phyloP scores from a whole-genome alignment of 208 protist species.

The Crithidia mellificae region DNA sequence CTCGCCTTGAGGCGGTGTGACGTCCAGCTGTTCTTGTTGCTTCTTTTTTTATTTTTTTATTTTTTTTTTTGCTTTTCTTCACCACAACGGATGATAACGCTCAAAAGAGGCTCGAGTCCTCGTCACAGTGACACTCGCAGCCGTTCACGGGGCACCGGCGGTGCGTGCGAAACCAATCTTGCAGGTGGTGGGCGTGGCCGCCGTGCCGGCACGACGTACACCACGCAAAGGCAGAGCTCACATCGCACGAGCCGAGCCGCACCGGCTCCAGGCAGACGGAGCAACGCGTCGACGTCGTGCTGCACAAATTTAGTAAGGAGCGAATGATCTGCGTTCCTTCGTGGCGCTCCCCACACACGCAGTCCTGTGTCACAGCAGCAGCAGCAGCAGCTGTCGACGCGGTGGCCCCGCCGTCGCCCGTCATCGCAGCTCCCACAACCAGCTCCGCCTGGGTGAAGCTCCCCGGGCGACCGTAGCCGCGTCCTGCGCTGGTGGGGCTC shows the following conservation, averaged over 20 bases:
- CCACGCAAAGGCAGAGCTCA: slow-evolving; percentile 56
- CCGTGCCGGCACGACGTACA: slow-evolving; percentile 83
- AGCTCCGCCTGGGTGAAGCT: slow-evolving; percentile 13
- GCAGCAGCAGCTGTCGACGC: not conserved
- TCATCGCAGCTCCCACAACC: slow-evolving; percentile 2
- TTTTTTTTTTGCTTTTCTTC: too few species aligned
- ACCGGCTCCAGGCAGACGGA: slow-evolving; percentile 61
- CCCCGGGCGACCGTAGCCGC: slow-evolving; percentile 2
- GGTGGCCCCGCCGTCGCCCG: not conserved
- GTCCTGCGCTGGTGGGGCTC: not conserved
- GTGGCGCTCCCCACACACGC: slow-evolving; percentile 39
- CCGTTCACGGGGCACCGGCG: slow-evolving; percentile 67
- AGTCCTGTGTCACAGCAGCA: slow-evolving; percentile 4
- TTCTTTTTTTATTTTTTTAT: too few species aligned
- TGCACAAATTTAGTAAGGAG: slow-evolving; percentile 27
- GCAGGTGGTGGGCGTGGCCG: slow-evolving; percentile 79
- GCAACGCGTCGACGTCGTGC: slow-evolving; percentile 38
- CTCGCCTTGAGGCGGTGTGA: too few species aligned
- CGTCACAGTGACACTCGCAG: slow-evolving; percentile 80
- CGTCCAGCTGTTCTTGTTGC: too few species aligned
- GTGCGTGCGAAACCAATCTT: slow-evolving; percentile 79
- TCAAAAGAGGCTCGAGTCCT: slow-evolving; percentile 48
- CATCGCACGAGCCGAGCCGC: slow-evolving; percentile 26
- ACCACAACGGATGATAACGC: too few species aligned
- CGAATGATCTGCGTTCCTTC: slow-evolving; percentile 32